Conservation (phyloP, 768 basidiomycete species). For the Trametes coccinea region DNA sequence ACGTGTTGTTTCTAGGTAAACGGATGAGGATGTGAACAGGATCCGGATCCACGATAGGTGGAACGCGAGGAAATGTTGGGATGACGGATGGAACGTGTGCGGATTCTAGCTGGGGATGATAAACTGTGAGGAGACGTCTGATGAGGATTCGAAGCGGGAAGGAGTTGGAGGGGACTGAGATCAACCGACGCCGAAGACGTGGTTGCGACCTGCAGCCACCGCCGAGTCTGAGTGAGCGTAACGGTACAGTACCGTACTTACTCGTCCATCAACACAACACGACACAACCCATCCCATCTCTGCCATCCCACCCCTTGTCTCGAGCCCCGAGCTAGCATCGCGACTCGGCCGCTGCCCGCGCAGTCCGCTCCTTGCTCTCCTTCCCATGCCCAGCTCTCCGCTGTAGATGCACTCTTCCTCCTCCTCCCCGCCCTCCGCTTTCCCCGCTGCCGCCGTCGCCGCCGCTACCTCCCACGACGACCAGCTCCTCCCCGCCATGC, state of each 20-base stretch:
- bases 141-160: neutral
- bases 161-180: neutral
- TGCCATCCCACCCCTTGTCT: neutral
- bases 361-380: slow-evolving; percentile 11
- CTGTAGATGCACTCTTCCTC: slow-evolving; percentile 2
- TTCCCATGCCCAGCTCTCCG: slow-evolving; percentile 2
- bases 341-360: slow-evolving; percentile 2
- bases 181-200: neutral
- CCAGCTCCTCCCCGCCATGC: neutral
- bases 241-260: no score
- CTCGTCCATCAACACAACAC: no score
- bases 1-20: neutral
- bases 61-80: no score
- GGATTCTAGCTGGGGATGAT: neutral
- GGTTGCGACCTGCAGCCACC: neutral
- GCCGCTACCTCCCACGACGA: neutral
- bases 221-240: neutral
- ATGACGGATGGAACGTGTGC: no score
- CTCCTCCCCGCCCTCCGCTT: neutral
- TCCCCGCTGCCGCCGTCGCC: neutral
- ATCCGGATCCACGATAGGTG: no score
- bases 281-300: no score
- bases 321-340: neutral
- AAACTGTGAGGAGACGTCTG: neutral
- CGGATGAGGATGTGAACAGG: no score